phyloP scores from a whole-genome alignment of 2,329 filamentous ascomycete genomes.

The Aspergillus ochraceus region DNA sequence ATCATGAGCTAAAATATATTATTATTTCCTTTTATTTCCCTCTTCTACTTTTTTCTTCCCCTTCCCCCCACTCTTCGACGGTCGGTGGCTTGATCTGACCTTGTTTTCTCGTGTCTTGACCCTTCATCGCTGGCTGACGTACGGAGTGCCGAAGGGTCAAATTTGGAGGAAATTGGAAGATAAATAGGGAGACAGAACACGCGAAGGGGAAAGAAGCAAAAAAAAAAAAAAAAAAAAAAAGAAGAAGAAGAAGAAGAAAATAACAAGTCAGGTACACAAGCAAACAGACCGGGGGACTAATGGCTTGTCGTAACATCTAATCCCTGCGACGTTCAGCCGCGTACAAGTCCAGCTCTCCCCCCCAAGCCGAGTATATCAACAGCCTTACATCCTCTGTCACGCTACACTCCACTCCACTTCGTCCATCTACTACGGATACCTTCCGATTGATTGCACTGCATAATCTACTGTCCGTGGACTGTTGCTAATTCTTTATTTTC shows the following conservation, averaged over 20 bases:
- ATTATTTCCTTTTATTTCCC: neutral
- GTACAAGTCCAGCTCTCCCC: neutral
- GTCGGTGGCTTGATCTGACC: neutral
- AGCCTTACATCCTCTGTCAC: neutral
- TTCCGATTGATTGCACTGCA: neutral
- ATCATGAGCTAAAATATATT: neutral
- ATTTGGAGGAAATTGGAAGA: neutral
- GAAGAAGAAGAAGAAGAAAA: neutral
- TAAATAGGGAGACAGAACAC: neutral
- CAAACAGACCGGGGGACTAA: neutral
- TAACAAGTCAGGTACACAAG: neutral
- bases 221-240: neutral
- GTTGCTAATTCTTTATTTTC: neutral
- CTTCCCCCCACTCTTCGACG: neutral
- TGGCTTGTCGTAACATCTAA: neutral
- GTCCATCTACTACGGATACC: conserved; percentile 1
- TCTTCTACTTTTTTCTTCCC: neutral
- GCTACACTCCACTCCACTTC: neutral
- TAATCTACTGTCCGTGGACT: neutral
- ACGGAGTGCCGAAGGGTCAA: neutral
- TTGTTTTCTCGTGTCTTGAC: neutral
- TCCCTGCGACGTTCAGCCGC: conserved; percentile 1
- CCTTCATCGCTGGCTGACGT: neutral
- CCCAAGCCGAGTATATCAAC: conserved; percentile 6
- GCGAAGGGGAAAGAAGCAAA: neutral